Conservation (phyloP, 2,329 filamentous ascomycete species). For the Calonectria naviculata region DNA sequence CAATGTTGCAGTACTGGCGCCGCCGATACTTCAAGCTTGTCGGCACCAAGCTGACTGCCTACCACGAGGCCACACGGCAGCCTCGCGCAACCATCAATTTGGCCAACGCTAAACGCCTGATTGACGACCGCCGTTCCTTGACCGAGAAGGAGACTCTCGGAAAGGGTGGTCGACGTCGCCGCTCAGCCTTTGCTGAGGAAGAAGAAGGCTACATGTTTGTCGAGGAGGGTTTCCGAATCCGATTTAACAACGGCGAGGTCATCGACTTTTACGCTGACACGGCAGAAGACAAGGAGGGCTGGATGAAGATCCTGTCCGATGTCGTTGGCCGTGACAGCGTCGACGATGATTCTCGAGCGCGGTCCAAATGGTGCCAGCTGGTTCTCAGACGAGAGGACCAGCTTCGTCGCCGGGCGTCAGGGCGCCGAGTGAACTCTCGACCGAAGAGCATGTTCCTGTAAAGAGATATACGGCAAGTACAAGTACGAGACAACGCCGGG, state of each 20-base stretch:
- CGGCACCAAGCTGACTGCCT: conserved; percentile 92
- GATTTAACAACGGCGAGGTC: conserved; percentile 97
- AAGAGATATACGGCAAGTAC: conserved; percentile 34
- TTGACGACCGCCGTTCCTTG: conserved; percentile 88
- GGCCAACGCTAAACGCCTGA: conserved; percentile 89
- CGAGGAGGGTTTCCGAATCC: conserved; percentile 98
- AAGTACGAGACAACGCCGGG: conserved; percentile 31
- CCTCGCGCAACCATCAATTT: conserved; percentile 97
- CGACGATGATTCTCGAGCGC: conserved; percentile 59
- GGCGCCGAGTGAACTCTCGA: conserved; percentile 63
- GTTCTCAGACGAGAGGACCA: conserved; percentile 73
- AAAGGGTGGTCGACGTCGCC: conserved; percentile 82
- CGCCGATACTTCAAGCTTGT: conserved; percentile 96
- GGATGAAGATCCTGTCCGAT: conserved; percentile 91
- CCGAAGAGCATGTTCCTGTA: conserved; percentile 69
- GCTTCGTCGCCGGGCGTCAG: conserved; percentile 65
- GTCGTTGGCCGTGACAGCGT: conserved; percentile 67
- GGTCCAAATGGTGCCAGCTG: conserved; percentile 74
- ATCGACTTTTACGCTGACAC: conserved; percentile 99
- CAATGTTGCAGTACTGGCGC: conserved; percentile 83
- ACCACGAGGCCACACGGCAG: conserved; percentile 94
- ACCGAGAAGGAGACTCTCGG: conserved; percentile 85
- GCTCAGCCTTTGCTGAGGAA: conserved; percentile 96
- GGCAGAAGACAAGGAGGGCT: conserved; percentile 86
- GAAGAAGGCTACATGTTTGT: conserved; percentile 99